Evolutionary conservation across 176 grass and related monocot species (phyloP), one percentile per base, ranked within the genome.

Genomic region (Melocanna baccifera): DNA sequence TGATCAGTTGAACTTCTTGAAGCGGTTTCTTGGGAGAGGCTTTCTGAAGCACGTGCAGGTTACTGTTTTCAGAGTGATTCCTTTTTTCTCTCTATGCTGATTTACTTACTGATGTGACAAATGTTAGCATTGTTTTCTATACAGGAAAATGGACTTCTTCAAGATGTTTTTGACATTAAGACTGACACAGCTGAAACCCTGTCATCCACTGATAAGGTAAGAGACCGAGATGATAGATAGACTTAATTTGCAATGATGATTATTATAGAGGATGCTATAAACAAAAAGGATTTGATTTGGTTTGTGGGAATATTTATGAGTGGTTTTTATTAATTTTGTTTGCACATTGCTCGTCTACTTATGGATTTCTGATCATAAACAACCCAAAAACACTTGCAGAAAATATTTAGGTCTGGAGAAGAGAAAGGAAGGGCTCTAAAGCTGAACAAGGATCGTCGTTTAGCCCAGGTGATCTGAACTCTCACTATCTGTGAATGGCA

Each of bases 31-130:
- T 57, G 93, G 93, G 46, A 94, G 52, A 92, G 93, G 93, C 51
- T 96, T 99, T 71, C 89, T 99, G 77, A 99, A 96, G 88, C 96
- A 99, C 82, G 96, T 86, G 45, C 78, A 99, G 93, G 96, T 96
- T 45, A 75, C 16, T 36, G 56, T 77, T 1, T 72, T 40, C 7
- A 67, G 58, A 79, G 42, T 76, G 14, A 22, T 45, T 18, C 28
- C 56, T 77, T 85, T 77, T 77, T 71, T 30, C n/a, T 14, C 22
- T 10, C 12, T 5, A 3, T 64, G 64, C 57, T 67, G 63, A 68
- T 81, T 78, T 83, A 25, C 26, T 56, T 70, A 63, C 56, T 84
- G 13, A 22, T 70, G 18, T 81, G 66, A 57, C 43, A 57, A 79
- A 62, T 66, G 22, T n/a, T 51, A 26, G 15, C 15, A 37, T 76